Base-by-base conservation (phyloP, 2,329 filamentous ascomycete species). In the Sporothrix brunneoviolacea region DNA sequence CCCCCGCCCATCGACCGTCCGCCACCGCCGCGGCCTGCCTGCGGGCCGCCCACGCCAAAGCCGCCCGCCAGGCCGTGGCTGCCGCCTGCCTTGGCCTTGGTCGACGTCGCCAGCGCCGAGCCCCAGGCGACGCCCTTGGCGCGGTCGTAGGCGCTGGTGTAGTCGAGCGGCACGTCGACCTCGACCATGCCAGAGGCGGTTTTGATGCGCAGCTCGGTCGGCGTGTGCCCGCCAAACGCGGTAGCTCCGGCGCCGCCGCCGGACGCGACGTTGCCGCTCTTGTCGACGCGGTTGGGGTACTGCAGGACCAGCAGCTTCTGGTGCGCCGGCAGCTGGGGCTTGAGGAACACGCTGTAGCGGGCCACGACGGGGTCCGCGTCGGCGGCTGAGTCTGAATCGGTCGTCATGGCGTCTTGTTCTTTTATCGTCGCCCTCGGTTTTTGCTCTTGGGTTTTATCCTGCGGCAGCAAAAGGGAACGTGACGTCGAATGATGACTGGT, bases 321-420 rank as follows among this genome's bases (percentile, higher is more conserved):
- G 60, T 74, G 73, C 15, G 69, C 65, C 4, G 82, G 75, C 40
- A 86, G 78, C 18, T 77, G 71, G 19, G 88, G 85, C 59, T 91
- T 95, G 63, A 95, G 82, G 70, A 85, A 91, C 66, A 97, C 82
- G 63, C 88, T 80, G 77, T 95, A 97, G 55, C 78, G 82, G 37
- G 82, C 77, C 48, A 85, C 75, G 57, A 91, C 76, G 48, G 86
- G 86, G 62, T 91, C 86, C 18, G 76, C 66, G 41, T 82, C 77
- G 38, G 66, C 63, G 18, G 43, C 43, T 13, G 48, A 40, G 19
- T 28, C 24, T 28, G 24, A 28, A 10, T 6, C 24, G 6, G 24
- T 6, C 10, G 24, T 10, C 24, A 28, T 28, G n/a, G n/a, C 24
- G 5, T 28, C 10, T 10, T 28, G 5, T 28, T 5, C 24, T 28